Base-by-base conservation (phyloP, 1,139 yeast genomes). In the Geotrichum bryndzae region DNA sequence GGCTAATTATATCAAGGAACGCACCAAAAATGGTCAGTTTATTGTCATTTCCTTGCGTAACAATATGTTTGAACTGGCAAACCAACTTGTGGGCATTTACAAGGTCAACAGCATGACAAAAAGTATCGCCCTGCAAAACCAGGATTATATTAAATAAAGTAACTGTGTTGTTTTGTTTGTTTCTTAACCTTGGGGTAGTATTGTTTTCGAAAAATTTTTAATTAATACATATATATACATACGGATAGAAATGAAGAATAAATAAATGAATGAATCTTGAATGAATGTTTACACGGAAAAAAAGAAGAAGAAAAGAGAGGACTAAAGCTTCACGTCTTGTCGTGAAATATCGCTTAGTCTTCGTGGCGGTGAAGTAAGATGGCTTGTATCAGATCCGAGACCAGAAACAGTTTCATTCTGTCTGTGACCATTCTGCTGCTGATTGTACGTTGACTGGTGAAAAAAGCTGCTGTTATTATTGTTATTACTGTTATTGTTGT, bases 61-160 rank as follows among this genome's bases (percentile, higher is more conserved):
- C 75, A 94, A 95, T 73, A 95, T 95, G 99, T 95, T 95, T 75
- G 99, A 95, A 75, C 81, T 94, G 68, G 95, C 99, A 1, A 88
- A 90, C 68, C 95, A 91, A 70, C 79, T 95, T 71, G 96, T 95
- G 53, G 99, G 99, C 15, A 91, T 95, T 65, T 95, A 92, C 79
- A 95, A 95, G 75, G 94, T 89, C 63, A 85, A 88, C 69, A 92
- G 94, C 76, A 90, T 84, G 92, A 91, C 98, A 3, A 82, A 81
- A 73, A 88, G 96, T 71, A 87, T 90, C 48, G 85, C 96, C 2
- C 72, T 90, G 58, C 83, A 85, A 68, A 90, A 90, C 71, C 80
- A 79, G 66, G 90, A 86, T 27, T 59, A 61, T 23, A 23, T 51
- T 35, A 33, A 50, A 46, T 50, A 27, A 27, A 25, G 7, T 11